phyloP scores from a whole-genome alignment of 2,329 filamentous ascomycete genomes.

The Fusarium anguioides region DNA sequence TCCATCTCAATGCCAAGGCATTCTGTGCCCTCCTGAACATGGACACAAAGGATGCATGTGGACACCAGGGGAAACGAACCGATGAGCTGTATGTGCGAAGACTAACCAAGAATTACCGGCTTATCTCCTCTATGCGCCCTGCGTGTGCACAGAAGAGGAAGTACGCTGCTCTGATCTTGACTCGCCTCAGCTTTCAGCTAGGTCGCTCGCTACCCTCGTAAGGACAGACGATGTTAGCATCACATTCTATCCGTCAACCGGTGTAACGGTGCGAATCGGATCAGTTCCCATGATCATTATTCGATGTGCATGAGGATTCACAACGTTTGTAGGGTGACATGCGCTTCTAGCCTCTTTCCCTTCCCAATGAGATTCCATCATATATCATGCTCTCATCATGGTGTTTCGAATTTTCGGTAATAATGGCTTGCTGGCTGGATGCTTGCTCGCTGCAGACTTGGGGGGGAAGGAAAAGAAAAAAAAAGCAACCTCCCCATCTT shows the following conservation, averaged over 20 bases:
- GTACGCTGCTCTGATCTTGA: slow-evolving; percentile 17
- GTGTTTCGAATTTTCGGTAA: slow-evolving; percentile 21
- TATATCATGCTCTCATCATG: neutral
- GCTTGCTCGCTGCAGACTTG: too few species aligned
- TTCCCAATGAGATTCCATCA: neutral
- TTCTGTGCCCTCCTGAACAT: slow-evolving; percentile 14
- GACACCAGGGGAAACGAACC: neutral
- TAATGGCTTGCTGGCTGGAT: neutral
- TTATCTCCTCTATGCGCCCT: slow-evolving; percentile 31
- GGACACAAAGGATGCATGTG: slow-evolving; percentile 5
- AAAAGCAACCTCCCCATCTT: neutral
- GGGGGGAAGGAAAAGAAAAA: slow-evolving; percentile 6
- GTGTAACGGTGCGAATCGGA: slow-evolving; percentile 41
- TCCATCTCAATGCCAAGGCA: slow-evolving; percentile 14
- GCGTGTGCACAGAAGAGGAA: slow-evolving; percentile 22
- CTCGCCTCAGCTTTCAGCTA: slow-evolving; percentile 28
- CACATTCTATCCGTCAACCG: slow-evolving; percentile 26
- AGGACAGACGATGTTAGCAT: slow-evolving; percentile 12
- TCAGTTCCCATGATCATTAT: slow-evolving; percentile 34
- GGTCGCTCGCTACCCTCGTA: slow-evolving; percentile 5
- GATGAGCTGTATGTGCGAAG: neutral
- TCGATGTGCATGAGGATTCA: slow-evolving; percentile 24
- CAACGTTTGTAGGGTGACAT: slow-evolving; percentile 24
- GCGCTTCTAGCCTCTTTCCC: slow-evolving; percentile 2
- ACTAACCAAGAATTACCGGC: slow-evolving; percentile 25